Evolutionary conservation across 768 basidiomycete species (phyloP).

Genomic region (Panaeolus papilionaceus): DNA sequence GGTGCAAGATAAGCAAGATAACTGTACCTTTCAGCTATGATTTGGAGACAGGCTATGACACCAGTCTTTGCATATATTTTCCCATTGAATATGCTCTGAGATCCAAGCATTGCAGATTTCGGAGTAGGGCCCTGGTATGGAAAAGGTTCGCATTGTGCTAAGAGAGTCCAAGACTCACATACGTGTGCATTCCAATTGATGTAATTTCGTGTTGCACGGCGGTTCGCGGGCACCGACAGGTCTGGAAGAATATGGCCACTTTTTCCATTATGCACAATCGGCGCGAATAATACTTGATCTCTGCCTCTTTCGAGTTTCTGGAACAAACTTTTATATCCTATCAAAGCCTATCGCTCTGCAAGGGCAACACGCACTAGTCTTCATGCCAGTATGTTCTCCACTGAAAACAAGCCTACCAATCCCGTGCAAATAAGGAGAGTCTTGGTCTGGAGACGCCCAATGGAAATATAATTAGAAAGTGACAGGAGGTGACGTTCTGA

Average conservation of each 20-base stretch:
- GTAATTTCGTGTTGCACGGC: background rate
- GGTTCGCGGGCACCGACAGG: background rate
- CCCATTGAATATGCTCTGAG: too few species aligned
- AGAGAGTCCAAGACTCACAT: background rate
- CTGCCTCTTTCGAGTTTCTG: background rate
- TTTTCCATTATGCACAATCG: background rate
- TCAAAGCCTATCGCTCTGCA: background rate
- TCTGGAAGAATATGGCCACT: background rate
- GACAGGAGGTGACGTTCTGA: background rate
- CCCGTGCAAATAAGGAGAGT: background rate
- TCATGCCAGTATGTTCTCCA: too few species aligned
- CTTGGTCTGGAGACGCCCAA: slow-evolving; percentile 9
- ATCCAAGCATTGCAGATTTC: too few species aligned
- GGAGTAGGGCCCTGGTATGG: too few species aligned
- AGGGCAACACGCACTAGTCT: too few species aligned
- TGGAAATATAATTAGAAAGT: background rate
- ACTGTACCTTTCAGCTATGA: background rate
- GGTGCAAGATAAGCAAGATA: too few species aligned
- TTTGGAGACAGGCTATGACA: background rate
- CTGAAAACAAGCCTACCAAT: too few species aligned
- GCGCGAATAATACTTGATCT: background rate
- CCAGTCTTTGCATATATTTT: background rate
- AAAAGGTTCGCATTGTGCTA: background rate
- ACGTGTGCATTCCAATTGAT: background rate
- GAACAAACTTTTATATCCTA: background rate